phyloP scores from a whole-genome alignment of 805 yeast genomes.

The Zygosaccharomyces pseudorouxii region DNA sequence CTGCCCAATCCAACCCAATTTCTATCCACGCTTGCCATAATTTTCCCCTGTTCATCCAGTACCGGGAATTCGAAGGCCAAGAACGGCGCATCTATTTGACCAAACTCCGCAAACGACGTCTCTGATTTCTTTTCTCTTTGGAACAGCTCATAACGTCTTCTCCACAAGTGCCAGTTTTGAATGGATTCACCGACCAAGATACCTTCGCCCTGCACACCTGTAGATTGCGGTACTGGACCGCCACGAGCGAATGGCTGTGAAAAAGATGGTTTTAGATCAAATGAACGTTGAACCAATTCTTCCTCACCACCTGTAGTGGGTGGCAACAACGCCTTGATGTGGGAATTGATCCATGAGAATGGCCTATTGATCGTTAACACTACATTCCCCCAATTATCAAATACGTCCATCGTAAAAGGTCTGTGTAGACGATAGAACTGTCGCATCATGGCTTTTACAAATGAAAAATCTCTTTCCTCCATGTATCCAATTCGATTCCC shows the following conservation, averaged over 20 bases:
- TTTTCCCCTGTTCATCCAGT: constrained; percentile 48
- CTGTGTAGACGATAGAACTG: constrained; percentile 83
- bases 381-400: constrained; percentile 57
- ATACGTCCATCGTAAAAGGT: constrained; percentile 73
- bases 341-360: constrained; percentile 85
- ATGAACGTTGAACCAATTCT: constrained; percentile 3
- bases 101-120: constrained; percentile 65
- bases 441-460: constrained; percentile 65
- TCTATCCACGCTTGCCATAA: constrained; percentile 76
- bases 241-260: constrained; percentile 11
- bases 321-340: constrained; percentile 69
- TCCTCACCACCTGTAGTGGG: constrained; percentile 11
- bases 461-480: constrained; percentile 74
- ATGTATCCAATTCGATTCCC: constrained; percentile 78
- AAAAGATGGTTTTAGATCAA: not conserved
- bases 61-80: constrained; percentile 85
- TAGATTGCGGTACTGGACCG: constrained; percentile 17
- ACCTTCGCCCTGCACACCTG: constrained; percentile 40
- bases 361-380: constrained; percentile 71
- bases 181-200: constrained; percentile 73
- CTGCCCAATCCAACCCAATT: constrained; percentile 95
- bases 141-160: constrained; percentile 81
- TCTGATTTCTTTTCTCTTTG: constrained; percentile 38
- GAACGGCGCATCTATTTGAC: constrained; percentile 81
- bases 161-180: constrained; percentile 94